Percentiles rank a stretch among this genome's conserved stretches.
These are phyloP conservation scores for Myochromella boudieri DNA, from an alignment of 768 basidiomycete species.

Conservation along the genomic window DNA sequence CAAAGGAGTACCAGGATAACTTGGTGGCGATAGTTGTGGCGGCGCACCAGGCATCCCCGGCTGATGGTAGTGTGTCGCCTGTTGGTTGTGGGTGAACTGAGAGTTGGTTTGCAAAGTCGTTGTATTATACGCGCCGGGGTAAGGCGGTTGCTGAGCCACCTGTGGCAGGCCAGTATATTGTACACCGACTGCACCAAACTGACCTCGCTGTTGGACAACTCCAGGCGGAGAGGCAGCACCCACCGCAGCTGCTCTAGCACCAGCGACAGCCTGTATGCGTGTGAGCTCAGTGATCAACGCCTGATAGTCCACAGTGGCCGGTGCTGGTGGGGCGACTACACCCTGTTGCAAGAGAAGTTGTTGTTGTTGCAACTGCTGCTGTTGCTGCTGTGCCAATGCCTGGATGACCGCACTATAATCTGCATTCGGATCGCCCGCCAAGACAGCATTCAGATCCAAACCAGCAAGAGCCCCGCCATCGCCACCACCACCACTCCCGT, in stretches of 20 bases:
- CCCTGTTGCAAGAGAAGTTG: no score
- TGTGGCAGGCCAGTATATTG: no score
- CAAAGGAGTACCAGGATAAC: no score
- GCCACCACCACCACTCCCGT: constrained; percentile 17
- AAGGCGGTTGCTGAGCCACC: no score
- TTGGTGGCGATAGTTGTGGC: no score
- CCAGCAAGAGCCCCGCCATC: no score
- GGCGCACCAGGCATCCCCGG: no score
- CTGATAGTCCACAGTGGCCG: constrained; percentile 19
- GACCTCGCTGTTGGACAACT: not conserved
- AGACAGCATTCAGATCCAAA: constrained; percentile 31
- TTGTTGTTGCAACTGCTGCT: constrained; percentile 10
- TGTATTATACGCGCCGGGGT: no score
- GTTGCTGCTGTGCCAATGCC: constrained; percentile 22
- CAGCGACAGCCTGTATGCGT: constrained; percentile 16
- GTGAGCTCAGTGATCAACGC: constrained; percentile 19
- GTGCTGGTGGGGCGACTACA: not conserved
- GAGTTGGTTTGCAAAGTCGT: no score
- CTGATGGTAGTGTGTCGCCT: no score
- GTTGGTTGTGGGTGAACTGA: no score
- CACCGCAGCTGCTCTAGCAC: constrained; percentile 12
- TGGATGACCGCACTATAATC: constrained; percentile 33
- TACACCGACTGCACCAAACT: no score
- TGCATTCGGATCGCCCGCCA: constrained; percentile 29
- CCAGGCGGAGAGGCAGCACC: not conserved